Evolutionary conservation across 306 rosid genomes (phyloP), one percentile per base, ranked within the genome.

Genomic region (Rosa rugosa): DNA sequence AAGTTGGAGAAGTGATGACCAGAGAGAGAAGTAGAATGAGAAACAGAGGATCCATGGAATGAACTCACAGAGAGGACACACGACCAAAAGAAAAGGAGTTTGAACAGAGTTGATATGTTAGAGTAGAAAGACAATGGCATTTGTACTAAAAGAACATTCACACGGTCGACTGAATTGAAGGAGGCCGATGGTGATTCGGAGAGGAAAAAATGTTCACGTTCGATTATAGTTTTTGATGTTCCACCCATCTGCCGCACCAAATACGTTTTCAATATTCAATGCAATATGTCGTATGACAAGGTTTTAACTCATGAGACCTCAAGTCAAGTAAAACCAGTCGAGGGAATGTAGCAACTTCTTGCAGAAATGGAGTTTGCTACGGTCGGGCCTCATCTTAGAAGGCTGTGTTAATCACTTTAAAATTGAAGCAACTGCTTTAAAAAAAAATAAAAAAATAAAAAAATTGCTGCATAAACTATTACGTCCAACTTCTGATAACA

Each of bases 321-420:
- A 69, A 6, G 20, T 6, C 36, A 45, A 47, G 36, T 17, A 36
- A n/a, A 31, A 20, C 62, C 3, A 8, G 25, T 16, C 16, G 40
- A 0, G 86, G 89, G 79, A 89, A 85, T 68, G 84, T 62, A 57
- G 79, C 69, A 86, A 27, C 20, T 79, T 83, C 63, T 88, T 84
- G 6, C 82, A 23, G 17, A 23, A 60, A 60, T 27, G 8, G 67
- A 60, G 67, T 5, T 31, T 63, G 69, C 42, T 14, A 13, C 31
- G 2, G n/a, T 56, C 10, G 31, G n/a, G 17, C 38, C 3, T 60
- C 66, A 63, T 63, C 9, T 63, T 63, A 63, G n/a, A 31, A 5
- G 69, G n/a, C 16, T 51, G 8, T 17, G 57, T 7, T 51, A 51
- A 51, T 14, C 57, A 17, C 22, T 1, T 51, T 13, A 27, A 62